These are phyloP conservation scores for Phytophthora foliorum DNA, from an alignment of 352 stramenopile genomes.

Conservation along the genomic window DNA sequence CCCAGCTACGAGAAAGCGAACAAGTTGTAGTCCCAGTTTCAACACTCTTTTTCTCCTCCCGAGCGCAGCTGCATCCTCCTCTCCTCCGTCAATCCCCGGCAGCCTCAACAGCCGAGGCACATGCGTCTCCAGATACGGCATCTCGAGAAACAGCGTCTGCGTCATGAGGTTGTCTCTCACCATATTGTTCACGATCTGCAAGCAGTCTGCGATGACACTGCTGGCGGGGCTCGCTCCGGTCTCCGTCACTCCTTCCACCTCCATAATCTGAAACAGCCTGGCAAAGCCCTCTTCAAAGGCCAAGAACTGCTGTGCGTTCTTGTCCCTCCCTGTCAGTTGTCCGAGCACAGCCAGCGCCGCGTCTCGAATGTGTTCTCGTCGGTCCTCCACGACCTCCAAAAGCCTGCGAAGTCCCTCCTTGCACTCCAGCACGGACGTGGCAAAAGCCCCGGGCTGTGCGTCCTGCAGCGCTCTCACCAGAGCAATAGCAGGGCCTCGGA, in stretches of 20 bases:
- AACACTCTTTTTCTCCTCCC: slow-evolving; percentile 64
- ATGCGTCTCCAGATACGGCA: slow-evolving; percentile 64
- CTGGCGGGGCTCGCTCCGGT: slow-evolving; percentile 36
- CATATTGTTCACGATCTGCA: slow-evolving; percentile 88
- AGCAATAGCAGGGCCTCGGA: slow-evolving; percentile 71
- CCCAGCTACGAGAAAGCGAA: slow-evolving; percentile 67
- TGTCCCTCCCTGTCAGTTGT: slow-evolving; percentile 73
- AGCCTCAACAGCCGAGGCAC: slow-evolving; percentile 59
- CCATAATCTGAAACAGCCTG: slow-evolving; percentile 83
- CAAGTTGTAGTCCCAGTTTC: slow-evolving; percentile 69
- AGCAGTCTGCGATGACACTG: slow-evolving; percentile 71
- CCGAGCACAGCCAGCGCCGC: slow-evolving; percentile 73
- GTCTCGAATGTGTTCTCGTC: slow-evolving; percentile 86
- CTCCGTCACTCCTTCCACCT: slow-evolving; percentile 64
- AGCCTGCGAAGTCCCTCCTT: slow-evolving; percentile 77
- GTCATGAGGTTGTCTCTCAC: slow-evolving; percentile 82
- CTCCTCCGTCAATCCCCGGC: slow-evolving; percentile 27
- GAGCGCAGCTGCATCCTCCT: slow-evolving; percentile 26
- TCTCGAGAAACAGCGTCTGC: slow-evolving; percentile 75
- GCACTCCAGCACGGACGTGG: slow-evolving; percentile 56
- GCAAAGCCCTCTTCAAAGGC: slow-evolving; percentile 85
- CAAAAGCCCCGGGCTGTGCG: slow-evolving; percentile 57
- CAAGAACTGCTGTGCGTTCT: slow-evolving; percentile 83
- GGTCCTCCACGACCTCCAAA: slow-evolving; percentile 82
- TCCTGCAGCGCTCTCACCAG: slow-evolving; percentile 73